These are phyloP conservation scores for Prunus mume DNA, from an alignment of 306 rosid species.

Conservation along the genomic window DNA sequence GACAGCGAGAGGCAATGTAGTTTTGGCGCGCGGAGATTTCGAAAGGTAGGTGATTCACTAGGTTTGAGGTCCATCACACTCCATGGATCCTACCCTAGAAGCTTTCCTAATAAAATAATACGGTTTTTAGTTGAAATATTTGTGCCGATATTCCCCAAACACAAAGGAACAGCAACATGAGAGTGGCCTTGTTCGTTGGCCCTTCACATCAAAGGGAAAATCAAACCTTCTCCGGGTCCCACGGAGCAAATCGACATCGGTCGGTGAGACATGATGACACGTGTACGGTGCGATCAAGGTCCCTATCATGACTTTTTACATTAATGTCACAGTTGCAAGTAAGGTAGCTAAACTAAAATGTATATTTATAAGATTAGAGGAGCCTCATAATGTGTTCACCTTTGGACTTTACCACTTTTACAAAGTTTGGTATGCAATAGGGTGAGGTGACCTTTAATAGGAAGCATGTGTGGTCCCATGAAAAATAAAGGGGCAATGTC, in stretches of 20 bases:
- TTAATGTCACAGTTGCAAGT: constrained; percentile 9
- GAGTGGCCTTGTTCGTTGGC: constrained; percentile 10
- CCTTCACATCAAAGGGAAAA: constrained; percentile 14
- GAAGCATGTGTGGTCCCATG: constrained; percentile 51
- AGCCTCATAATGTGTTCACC: constrained; percentile 6
- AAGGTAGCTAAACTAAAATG: constrained; percentile 1
- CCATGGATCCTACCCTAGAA: not conserved
- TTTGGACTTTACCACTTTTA: constrained; percentile 19
- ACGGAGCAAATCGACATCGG: not conserved
- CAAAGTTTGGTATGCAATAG: constrained; percentile 17
- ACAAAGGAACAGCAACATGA: not conserved
- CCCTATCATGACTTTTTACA: not conserved
- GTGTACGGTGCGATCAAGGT: constrained; percentile 12
- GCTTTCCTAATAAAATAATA: too few species aligned
- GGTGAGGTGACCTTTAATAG: constrained; percentile 3
- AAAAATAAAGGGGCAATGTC: constrained; percentile 22
- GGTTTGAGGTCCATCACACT: constrained; percentile 11
- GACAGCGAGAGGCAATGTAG: constrained; percentile 7
- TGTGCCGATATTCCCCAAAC: not conserved
- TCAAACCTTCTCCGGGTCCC: not conserved
- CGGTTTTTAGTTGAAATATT: not conserved
- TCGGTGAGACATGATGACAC: constrained; percentile 1
- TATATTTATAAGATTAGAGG: not conserved
- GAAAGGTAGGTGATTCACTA: constrained; percentile 22
- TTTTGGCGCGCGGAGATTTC: constrained; percentile 38